Conservation (phyloP, 805 yeast genomes). For the Wickerhamomyces xylosicus region DNA sequence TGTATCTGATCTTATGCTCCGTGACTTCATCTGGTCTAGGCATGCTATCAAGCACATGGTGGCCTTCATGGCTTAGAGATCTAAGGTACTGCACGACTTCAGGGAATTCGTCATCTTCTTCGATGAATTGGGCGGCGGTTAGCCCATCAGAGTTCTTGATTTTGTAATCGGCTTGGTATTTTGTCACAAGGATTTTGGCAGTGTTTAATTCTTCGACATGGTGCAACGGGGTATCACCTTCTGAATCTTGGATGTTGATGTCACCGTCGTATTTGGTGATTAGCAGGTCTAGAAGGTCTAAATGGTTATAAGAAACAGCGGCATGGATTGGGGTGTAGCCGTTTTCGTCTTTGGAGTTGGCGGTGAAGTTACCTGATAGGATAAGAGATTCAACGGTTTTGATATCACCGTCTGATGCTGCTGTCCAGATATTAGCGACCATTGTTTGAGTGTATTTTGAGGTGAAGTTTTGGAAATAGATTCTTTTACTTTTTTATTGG, state of each 20-base stretch:
- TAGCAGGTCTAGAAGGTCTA: conserved; percentile 50
- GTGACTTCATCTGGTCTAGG: conserved; percentile 20
- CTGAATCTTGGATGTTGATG: conserved; percentile 71
- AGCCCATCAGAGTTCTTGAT: conserved; percentile 62
- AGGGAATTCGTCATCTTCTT: conserved; percentile 80
- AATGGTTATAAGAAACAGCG: conserved; percentile 88
- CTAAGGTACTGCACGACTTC: conserved; percentile 61
- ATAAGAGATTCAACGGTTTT: conserved; percentile 48
- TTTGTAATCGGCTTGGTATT: conserved; percentile 55
- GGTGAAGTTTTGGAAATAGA: too few relatives aligned
- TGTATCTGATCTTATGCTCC: conserved; percentile 41
- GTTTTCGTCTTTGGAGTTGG: conserved; percentile 77
- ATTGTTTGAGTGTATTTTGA: conserved; percentile 3
- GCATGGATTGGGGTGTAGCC: conserved; percentile 98
- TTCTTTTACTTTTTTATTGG: too few relatives aligned
- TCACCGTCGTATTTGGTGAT: conserved; percentile 54
- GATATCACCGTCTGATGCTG: conserved; percentile 78
- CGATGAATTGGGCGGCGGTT: conserved; percentile 64
- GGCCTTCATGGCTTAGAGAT: conserved; percentile 22
- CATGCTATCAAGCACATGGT: conserved; percentile 4
- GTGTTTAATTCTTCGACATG: conserved; percentile 65
- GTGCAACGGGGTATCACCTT: conserved; percentile 94
- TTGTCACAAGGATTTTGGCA: conserved; percentile 60
- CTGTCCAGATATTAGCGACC: conserved; percentile 73
- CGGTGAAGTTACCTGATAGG: conserved; percentile 37